These are phyloP conservation scores for Xylaria intraflava DNA, from an alignment of 495 filamentous ascomycete genomes.

Conservation along the genomic window DNA sequence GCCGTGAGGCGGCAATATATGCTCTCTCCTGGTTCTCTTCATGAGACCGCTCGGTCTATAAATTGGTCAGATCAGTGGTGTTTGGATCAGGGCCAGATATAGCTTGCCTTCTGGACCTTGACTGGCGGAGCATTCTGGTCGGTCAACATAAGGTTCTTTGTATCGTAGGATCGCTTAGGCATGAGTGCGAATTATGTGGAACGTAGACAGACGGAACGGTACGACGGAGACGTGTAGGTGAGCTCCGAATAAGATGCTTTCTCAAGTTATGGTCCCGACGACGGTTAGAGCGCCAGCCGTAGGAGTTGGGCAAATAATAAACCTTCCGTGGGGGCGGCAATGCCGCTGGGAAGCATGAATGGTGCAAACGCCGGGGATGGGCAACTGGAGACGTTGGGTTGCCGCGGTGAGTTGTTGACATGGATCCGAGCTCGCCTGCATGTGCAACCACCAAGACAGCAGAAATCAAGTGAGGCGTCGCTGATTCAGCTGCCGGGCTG, in stretches of 20 bases:
- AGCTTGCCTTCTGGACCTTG: constrained; percentile 25
- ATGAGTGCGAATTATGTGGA: constrained; percentile 1
- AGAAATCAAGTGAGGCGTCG: neutral
- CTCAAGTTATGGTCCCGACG: neutral
- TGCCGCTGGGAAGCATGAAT: neutral
- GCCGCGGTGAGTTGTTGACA: neutral
- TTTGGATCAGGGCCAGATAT: neutral
- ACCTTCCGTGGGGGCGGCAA: neutral
- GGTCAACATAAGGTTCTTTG: constrained; percentile 12
- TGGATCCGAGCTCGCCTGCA: neutral
- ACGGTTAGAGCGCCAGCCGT: neutral
- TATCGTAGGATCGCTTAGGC: constrained; percentile 23
- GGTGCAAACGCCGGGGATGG: neutral
- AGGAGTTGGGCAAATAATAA: neutral
- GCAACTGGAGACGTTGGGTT: neutral
- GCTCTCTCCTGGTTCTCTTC: constrained; percentile 94
- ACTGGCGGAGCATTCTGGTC: constrained; percentile 13
- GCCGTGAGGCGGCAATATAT: constrained; percentile 90
- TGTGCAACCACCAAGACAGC: neutral
- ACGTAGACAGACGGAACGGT: neutral
- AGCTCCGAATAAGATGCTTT: neutral
- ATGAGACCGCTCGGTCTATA: constrained; percentile 61
- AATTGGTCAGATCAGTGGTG: constrained; percentile 4
- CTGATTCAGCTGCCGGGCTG: neutral
- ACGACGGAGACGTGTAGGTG: too few relatives aligned